These are phyloP conservation scores for Testicularia cyperi DNA, from an alignment of 1,284 basidiomycete genomes.

Conservation along the genomic window DNA sequence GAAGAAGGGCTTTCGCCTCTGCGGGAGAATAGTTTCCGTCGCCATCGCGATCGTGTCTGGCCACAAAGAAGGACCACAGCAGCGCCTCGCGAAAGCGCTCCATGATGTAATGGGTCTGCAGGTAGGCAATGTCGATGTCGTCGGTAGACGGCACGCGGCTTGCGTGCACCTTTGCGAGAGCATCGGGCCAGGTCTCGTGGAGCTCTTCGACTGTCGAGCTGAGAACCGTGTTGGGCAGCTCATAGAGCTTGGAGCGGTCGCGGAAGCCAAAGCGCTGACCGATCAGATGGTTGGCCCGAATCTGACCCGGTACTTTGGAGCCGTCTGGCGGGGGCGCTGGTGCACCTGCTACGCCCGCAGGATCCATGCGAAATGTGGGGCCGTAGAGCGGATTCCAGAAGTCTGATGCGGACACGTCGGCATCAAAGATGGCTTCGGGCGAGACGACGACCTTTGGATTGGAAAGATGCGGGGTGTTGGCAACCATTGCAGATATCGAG, in stretches of 20 bases:
- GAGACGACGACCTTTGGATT: conserved; percentile 8
- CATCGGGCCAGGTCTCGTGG: conserved; percentile 6
- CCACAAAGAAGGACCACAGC: conserved; percentile 25
- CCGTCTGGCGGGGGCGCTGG: not conserved
- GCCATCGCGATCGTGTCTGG: conserved; percentile 20
- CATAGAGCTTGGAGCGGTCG: conserved; percentile 8
- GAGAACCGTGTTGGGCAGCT: conserved; percentile 16
- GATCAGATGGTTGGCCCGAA: conserved; percentile 8
- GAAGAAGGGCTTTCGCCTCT: conserved; percentile 8
- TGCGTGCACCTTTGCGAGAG: not conserved
- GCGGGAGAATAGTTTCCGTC: conserved; percentile 5
- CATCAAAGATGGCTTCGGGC: conserved; percentile 15
- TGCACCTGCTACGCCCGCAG: not conserved
- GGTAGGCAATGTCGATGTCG: conserved; percentile 3
- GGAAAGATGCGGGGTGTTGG: conserved; percentile 2
- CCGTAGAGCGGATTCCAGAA: conserved; percentile 27
- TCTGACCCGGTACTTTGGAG: not conserved
- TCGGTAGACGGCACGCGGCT: not conserved
- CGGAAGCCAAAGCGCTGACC: conserved; percentile 4
- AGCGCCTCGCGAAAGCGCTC: conserved; percentile 22
- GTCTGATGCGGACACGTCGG: conserved; percentile 14
- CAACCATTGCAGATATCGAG: conserved; percentile 2
- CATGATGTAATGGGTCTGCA: conserved; percentile 12
- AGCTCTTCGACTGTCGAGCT: conserved; percentile 3
- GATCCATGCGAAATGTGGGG: conserved; percentile 5